A percentile compares a stretch with the other conserved stretches of the same genome.
Conservation (phyloP, 2,329 filamentous ascomycete species). For the Calonectria fujianensis region DNA sequence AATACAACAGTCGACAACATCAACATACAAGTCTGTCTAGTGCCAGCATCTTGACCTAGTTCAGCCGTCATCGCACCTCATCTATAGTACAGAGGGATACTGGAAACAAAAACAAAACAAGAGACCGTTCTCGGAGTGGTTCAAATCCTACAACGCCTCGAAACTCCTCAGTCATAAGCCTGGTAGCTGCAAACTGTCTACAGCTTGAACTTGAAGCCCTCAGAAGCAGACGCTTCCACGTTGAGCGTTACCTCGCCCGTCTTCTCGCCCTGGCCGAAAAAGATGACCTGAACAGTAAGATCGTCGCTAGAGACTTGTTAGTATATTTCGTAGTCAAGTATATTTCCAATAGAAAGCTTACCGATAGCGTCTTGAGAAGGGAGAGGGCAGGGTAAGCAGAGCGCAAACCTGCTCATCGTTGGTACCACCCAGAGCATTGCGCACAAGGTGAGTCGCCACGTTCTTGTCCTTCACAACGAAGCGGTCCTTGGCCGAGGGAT, state of each 20-base stretch:
- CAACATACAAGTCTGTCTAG: constrained; percentile 29
- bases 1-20: constrained; percentile 4
- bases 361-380: constrained; percentile 94
- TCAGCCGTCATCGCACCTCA: constrained; percentile 8
- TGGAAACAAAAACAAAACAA: constrained; percentile 30
- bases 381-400: constrained; percentile 91
- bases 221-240: constrained; percentile 84
- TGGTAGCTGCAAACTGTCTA: constrained; percentile 48
- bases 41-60: constrained; percentile 14
- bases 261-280: constrained; percentile 90
- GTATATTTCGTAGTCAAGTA: background rate
- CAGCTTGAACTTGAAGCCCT: constrained; percentile 63
- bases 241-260: constrained; percentile 89
- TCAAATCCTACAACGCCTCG: constrained; percentile 48
- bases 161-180: constrained; percentile 39
- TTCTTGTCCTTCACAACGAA: constrained; percentile 98
- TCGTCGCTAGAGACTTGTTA: constrained; percentile 81
- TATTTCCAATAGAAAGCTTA: constrained; percentile 60
- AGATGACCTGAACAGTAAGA: constrained; percentile 97
- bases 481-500: constrained; percentile 82
- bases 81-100: constrained; percentile 38
- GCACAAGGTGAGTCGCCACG: constrained; percentile 93
- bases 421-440: constrained; percentile 94
- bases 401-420: constrained; percentile 96
- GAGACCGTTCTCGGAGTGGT: constrained; percentile 21